A percentile compares a stretch with the other conserved stretches of the same genome.
Conservation (phyloP, 2,329 filamentous ascomycete species). For the Bretziella fagacearum region DNA sequence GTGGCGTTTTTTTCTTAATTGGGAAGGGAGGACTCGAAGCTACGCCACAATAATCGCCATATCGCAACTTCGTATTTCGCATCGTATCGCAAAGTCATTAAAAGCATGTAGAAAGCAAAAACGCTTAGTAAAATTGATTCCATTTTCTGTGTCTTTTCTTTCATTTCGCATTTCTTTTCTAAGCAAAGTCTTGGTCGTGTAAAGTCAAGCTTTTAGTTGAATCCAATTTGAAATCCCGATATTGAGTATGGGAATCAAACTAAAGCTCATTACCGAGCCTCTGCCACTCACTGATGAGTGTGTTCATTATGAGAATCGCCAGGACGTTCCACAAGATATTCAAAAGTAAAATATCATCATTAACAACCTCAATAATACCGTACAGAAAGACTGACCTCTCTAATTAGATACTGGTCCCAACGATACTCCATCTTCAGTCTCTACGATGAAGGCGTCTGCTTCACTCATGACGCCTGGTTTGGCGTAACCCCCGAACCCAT, state of each 20-base stretch:
- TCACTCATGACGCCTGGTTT: slow-evolving; percentile 94
- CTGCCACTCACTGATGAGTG: slow-evolving; percentile 44
- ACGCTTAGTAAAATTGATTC: neutral
- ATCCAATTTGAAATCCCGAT: neutral
- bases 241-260: neutral
- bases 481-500: slow-evolving; percentile 90
- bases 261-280: neutral
- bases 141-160: neutral
- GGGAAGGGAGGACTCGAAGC: neutral
- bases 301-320: slow-evolving; percentile 54
- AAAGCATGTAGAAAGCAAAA: neutral
- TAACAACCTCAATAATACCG: neutral
- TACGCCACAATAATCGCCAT: slow-evolving; percentile 2
- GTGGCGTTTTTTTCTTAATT: neutral
- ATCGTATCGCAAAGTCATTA: slow-evolving; percentile 4
- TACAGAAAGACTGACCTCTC: neutral
- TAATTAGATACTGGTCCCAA: slow-evolving; percentile 69
- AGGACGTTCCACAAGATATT: slow-evolving; percentile 65
- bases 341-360: slow-evolving; percentile 45
- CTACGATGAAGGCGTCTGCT: slow-evolving; percentile 74
- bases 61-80: slow-evolving; percentile 1
- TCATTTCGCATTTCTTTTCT: neutral
- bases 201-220: neutral
- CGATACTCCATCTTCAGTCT: slow-evolving; percentile 71
- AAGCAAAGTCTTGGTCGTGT: neutral